A percentile compares a stretch with the other conserved stretches of the same genome.
Conservation (phyloP, 306 rosid species). For the Vicia faba region DNA sequence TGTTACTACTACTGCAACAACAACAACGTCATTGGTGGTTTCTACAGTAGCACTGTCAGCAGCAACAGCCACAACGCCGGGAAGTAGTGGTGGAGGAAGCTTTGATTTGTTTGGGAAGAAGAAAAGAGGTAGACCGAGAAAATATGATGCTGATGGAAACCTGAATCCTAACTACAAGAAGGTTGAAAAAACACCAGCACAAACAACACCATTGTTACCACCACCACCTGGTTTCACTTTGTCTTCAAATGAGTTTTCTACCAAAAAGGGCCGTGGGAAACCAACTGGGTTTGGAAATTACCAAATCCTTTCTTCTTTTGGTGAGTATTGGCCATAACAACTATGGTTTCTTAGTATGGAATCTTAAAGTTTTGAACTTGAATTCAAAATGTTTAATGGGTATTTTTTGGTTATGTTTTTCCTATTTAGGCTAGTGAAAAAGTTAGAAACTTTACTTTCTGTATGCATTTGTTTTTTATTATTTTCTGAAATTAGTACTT, state of each 20-base stretch:
- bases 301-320: constrained; percentile 69
- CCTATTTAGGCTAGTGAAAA: constrained; percentile 22
- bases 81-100: constrained; percentile 35
- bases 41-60: background rate
- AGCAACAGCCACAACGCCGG: constrained; percentile 6
- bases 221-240: constrained; percentile 56
- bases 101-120: constrained; percentile 64
- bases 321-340: constrained; percentile 31
- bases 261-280: constrained; percentile 64
- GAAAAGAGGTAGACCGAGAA: constrained; percentile 88
- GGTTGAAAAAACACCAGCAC: constrained; percentile 9
- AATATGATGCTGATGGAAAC: constrained; percentile 77
- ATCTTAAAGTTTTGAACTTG: constrained; percentile 15
- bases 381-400: constrained; percentile 4
- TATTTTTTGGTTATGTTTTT: constrained; percentile 9
- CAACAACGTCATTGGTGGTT: background rate
- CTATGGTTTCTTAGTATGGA: background rate
- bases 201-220: background rate
- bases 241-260: constrained; percentile 50
- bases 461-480: background rate
- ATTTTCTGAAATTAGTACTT: background rate
- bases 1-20: background rate
- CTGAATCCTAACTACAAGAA: constrained; percentile 40
- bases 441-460: constrained; percentile 36
- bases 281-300: constrained; percentile 54